phyloP scores from a whole-genome alignment of 2,329 filamentous ascomycete species.

The Neonectria faginata region DNA sequence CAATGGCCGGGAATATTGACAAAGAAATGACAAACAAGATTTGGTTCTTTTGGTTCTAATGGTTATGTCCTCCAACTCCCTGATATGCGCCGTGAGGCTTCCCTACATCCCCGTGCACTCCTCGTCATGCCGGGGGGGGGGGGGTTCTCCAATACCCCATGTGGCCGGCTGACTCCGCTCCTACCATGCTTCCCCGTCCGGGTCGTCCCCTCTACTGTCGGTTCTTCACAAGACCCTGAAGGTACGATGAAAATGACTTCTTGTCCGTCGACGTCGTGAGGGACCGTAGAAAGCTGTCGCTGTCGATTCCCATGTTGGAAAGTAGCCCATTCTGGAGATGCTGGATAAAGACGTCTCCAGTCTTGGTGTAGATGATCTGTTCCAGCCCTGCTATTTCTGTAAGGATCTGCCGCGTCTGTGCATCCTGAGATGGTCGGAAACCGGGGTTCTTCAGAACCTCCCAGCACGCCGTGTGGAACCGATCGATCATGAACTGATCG shows the following conservation, averaged over 20 bases:
- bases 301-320: constrained; percentile 72
- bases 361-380: constrained; percentile 90
- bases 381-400: constrained; percentile 89
- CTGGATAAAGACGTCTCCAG: constrained; percentile 82
- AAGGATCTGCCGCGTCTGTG: constrained; percentile 88
- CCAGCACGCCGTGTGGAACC: constrained; percentile 93
- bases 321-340: constrained; percentile 75
- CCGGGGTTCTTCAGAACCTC: constrained; percentile 81
- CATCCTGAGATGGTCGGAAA: constrained; percentile 84
- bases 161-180: constrained; percentile 43
- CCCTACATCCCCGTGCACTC: constrained; percentile 15
- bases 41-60: constrained; percentile 47
- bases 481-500: constrained; percentile 87
- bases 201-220: constrained; percentile 46
- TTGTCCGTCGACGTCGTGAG: constrained; percentile 70
- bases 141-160: constrained; percentile 46
- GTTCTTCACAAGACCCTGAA: constrained; percentile 67
- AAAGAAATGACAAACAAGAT: constrained; percentile 43
- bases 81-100: constrained; percentile 47
- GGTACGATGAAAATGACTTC: constrained; percentile 73
- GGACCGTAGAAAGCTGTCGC: constrained; percentile 68
- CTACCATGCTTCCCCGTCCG: not conserved
- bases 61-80: constrained; percentile 46
- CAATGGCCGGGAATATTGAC: constrained; percentile 43
- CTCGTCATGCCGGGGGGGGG: constrained; percentile 22